phyloP scores from a whole-genome alignment of 139 green algal genomes.

The Coelastrella sp. region DNA sequence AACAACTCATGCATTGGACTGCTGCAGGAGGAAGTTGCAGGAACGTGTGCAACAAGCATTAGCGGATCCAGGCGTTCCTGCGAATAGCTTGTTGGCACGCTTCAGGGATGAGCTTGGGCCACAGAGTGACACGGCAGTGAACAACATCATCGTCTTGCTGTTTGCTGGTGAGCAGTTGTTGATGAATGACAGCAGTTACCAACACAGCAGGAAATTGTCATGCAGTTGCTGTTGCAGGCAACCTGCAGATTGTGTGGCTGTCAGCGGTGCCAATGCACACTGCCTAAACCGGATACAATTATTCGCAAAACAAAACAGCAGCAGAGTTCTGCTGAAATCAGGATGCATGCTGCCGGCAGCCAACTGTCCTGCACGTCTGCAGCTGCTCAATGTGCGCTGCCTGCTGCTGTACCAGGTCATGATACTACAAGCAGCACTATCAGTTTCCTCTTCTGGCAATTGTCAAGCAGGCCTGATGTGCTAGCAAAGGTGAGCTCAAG shows the following conservation, averaged over 20 bases:
- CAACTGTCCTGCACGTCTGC: not conserved
- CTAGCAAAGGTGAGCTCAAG: not conserved
- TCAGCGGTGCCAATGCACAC: no score
- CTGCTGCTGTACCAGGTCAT: not conserved
- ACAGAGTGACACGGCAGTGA: slow-evolving; percentile 4
- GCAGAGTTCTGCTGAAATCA: no score
- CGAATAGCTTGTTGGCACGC: not conserved
- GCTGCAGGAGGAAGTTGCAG: slow-evolving; percentile 11
- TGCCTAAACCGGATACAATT: no score
- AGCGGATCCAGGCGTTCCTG: not conserved
- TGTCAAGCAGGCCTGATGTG: not conserved
- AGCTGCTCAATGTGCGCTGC: not conserved
- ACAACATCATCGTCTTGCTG: slow-evolving; percentile 31
- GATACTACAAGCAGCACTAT: slow-evolving; percentile 36
- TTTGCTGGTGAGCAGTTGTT: slow-evolving; percentile 4
- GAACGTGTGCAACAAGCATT: not conserved
- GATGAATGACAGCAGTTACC: not conserved
- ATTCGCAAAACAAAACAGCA: no score
- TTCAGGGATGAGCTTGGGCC: slow-evolving; percentile 5
- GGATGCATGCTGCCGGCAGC: not conserved
- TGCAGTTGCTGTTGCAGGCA: not conserved
- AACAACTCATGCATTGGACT: no score
- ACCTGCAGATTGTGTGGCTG: no score
- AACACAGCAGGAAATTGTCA: not conserved
- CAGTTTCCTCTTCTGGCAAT: slow-evolving; percentile 1